These are phyloP conservation scores for Posidonia oceanica DNA, from an alignment of 116 monocot species.

Conservation along the genomic window DNA sequence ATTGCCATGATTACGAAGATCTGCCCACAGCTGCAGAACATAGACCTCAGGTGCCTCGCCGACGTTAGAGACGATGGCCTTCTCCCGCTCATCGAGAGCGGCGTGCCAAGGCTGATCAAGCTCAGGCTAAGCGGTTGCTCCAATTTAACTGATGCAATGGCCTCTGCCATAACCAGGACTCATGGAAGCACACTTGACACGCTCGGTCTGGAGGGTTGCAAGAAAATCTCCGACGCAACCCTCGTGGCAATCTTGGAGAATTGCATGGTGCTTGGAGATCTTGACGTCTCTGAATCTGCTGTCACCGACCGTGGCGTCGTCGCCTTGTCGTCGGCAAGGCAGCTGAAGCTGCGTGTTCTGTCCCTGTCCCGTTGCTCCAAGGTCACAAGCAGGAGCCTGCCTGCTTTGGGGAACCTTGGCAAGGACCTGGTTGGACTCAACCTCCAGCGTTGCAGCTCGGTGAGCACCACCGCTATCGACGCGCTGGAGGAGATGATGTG, in stretches of 20 bases:
- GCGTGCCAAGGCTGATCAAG: slow-evolving; percentile 31
- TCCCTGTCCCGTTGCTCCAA: slow-evolving; percentile 51
- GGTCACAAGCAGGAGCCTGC: slow-evolving; percentile 31
- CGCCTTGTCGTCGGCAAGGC: slow-evolving; percentile 28
- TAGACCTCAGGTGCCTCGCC: slow-evolving; percentile 53
- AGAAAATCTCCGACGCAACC: slow-evolving; percentile 52
- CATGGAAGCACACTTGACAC: slow-evolving; percentile 52
- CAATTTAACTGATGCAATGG: slow-evolving; percentile 47
- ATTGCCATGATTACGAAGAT: slow-evolving; percentile 42
- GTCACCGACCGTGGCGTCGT: slow-evolving; percentile 64
- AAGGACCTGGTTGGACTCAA: slow-evolving; percentile 41
- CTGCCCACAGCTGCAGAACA: slow-evolving; percentile 46
- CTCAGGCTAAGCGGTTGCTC: slow-evolving; percentile 53
- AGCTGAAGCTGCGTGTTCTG: slow-evolving; percentile 36
- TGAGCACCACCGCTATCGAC: slow-evolving; percentile 15
- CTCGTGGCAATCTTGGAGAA: slow-evolving; percentile 32
- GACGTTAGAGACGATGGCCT: slow-evolving; percentile 49
- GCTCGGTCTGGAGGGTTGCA: slow-evolving; percentile 62
- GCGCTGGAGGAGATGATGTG: slow-evolving; percentile 15
- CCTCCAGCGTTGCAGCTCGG: slow-evolving; percentile 49
- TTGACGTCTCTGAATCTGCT: slow-evolving; percentile 46
- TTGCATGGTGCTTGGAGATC: slow-evolving; percentile 45
- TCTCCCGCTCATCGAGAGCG: slow-evolving; percentile 36
- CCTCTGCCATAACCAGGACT: slow-evolving; percentile 25
- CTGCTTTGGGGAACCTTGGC: slow-evolving; percentile 43